Percentiles rank a stretch among this genome's conserved stretches.
phyloP scores from a whole-genome alignment of 495 filamentous ascomycete genomes.

The Neurospora sp. region DNA sequence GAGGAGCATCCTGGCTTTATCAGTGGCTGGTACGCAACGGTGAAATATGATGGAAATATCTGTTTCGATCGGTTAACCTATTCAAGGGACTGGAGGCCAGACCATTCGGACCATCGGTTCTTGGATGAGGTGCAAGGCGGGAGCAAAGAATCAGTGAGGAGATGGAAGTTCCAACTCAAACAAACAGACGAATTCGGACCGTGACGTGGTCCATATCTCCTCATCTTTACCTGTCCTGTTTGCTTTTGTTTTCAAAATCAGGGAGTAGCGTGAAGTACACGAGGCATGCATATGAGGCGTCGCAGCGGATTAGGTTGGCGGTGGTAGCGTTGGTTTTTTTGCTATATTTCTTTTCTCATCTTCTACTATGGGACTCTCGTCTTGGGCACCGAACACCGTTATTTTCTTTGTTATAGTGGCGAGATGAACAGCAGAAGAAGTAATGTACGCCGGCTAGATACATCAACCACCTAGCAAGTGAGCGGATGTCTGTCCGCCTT shows the following conservation, averaged over 20 bases:
- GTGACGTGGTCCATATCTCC: not conserved
- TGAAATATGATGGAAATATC: not conserved
- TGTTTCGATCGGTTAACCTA: not conserved
- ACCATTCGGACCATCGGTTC: not conserved
- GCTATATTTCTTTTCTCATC: not conserved
- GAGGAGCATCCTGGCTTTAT: not conserved
- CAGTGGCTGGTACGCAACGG: not conserved
- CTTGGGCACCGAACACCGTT: not conserved
- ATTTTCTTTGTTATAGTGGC: not conserved
- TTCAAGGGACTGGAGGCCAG: not conserved
- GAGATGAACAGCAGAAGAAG: not conserved
- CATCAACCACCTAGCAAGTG: not conserved
- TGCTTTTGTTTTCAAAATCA: not conserved
- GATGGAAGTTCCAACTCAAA: not conserved
- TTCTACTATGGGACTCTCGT: not conserved
- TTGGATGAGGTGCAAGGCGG: not conserved
- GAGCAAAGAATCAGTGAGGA: not conserved
- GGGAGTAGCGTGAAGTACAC: conserved; percentile 4
- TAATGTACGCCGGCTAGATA: not conserved
- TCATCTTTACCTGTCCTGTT: not conserved
- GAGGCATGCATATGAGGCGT: conserved; percentile 2
- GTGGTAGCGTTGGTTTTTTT: not conserved
- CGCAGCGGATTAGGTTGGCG: not conserved
- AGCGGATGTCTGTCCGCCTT: not conserved
- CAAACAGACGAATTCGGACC: not conserved